These are phyloP conservation scores for Mucor circinelloides DNA, from an alignment of 371 early-diverging fungal species.

Conservation along the genomic window DNA sequence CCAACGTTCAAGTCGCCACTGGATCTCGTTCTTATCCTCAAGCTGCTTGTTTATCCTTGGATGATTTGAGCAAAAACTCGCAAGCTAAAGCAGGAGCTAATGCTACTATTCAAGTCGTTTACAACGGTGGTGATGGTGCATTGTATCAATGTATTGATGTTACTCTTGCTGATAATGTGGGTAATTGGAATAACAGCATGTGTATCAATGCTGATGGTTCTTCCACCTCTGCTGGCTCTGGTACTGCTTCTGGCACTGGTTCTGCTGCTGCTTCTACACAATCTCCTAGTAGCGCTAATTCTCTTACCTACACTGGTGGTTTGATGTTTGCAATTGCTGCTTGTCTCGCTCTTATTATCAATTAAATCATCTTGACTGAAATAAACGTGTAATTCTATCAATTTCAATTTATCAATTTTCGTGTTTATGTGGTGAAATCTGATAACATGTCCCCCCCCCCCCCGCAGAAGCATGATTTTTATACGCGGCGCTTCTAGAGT, in stretches of 20 bases:
- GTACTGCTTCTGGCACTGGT: neutral
- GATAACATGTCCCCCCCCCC: too few species aligned
- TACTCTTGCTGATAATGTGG: slow-evolving; percentile 35
- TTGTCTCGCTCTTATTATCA: neutral
- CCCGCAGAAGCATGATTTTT: too few species aligned
- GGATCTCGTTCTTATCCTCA: slow-evolving; percentile 46
- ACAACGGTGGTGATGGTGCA: slow-evolving; percentile 58
- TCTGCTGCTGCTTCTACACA: slow-evolving; percentile 3
- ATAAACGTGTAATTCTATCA: neutral
- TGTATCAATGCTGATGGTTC: slow-evolving; percentile 47
- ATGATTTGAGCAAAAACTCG: slow-evolving; percentile 28
- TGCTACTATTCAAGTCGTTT: slow-evolving; percentile 60
- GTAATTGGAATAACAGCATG: slow-evolving; percentile 42
- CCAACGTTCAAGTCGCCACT: slow-evolving; percentile 20
- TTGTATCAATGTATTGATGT: slow-evolving; percentile 69
- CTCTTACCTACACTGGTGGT: slow-evolving; percentile 4
- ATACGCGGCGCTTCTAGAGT: neutral
- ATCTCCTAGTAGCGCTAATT: slow-evolving; percentile 5
- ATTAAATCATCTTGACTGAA: neutral
- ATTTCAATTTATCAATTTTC: neutral
- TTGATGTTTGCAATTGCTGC: slow-evolving; percentile 1
- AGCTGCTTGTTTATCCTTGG: slow-evolving; percentile 46
- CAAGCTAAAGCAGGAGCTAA: slow-evolving; percentile 45
- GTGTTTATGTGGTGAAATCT: neutral
- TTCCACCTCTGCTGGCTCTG: neutral